Evolutionary conservation across 768 basidiomycete genomes (phyloP).

Genomic region (Fomitopsis pulvina): DNA sequence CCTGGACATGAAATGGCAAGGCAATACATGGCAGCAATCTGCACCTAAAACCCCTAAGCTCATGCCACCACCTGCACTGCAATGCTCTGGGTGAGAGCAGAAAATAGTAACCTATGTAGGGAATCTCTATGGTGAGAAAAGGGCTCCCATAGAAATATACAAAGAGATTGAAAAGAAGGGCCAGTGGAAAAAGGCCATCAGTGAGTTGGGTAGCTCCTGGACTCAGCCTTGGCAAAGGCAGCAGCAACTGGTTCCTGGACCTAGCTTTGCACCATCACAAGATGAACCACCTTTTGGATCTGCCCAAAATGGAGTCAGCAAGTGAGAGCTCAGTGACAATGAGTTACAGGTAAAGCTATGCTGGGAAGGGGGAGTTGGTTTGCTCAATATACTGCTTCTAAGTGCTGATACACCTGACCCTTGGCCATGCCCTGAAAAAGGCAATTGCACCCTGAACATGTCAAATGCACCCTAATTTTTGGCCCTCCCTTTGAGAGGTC

Average conservation of each 20-base stretch:
- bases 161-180: constrained; percentile 7
- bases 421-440: no score
- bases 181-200: constrained; percentile 3
- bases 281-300: not conserved
- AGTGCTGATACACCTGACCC: no score
- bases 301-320: not conserved
- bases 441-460: no score
- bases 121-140: constrained; percentile 1
- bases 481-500: no score
- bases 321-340: no score
- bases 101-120: not conserved
- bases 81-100: not conserved
- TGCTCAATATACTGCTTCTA: not conserved
- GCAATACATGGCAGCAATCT: not conserved
- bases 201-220: not conserved
- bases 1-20: not conserved
- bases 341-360: not conserved
- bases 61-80: not conserved
- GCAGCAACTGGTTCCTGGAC: constrained; percentile 5
- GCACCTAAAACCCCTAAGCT: not conserved
- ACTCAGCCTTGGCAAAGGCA: not conserved
- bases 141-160: not conserved
- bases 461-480: no score
- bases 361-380: not conserved
- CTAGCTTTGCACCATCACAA: constrained; percentile 1